Evolutionary conservation across 1,139 yeast genomes (phyloP), one percentile per base, ranked within the genome.

Genomic region (Hansenula lynferdii): DNA sequence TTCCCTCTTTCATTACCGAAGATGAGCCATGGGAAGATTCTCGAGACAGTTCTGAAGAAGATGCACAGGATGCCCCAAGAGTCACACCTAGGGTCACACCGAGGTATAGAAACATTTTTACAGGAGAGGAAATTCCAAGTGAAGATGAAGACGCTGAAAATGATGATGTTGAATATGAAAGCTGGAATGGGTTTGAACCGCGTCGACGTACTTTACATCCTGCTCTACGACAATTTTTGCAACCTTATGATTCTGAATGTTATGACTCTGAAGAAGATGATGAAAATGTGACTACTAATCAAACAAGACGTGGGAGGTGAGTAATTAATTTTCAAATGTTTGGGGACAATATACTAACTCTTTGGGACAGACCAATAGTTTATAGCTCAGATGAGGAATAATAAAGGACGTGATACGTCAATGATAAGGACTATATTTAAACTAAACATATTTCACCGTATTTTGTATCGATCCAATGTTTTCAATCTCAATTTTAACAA

Each of bases 401-500:
- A 14, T 26, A 28, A 6, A 16, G 8, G 5, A n/a, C n/a, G n/a
- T n/a, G 4, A 25, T 25, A 25, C 14, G 11, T 14, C 4, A 25
- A 5, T n/a, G 8, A 8, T 23, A 8, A 10, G 8, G 8, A 23
- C 5, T 23, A 8, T 5, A 23, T 23, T n/a, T n/a, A n/a, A n/a
- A n/a, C 18, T 35, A 36, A n/a, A 60, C 64, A 45, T 50, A 61
- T 24, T 51, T 51, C 36, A 72, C 63, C 36, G 50, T 55, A 56
- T 72, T 73, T 15, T 46, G 43, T 40, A 74, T 65, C 5, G 71
- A 51, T 4, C 80, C 80, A 18, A 74, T 67, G 8, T 62, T 55
- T 15, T 64, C 68, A 22, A 74, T 56, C 31, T 53, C 56, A 39
- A 75, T 65, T 34, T 62, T 66, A 12, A 71, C 70, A 3, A 58